Evolutionary conservation across 148 eudicot species (phyloP).

Genomic region (Amaranthus cruentus): DNA sequence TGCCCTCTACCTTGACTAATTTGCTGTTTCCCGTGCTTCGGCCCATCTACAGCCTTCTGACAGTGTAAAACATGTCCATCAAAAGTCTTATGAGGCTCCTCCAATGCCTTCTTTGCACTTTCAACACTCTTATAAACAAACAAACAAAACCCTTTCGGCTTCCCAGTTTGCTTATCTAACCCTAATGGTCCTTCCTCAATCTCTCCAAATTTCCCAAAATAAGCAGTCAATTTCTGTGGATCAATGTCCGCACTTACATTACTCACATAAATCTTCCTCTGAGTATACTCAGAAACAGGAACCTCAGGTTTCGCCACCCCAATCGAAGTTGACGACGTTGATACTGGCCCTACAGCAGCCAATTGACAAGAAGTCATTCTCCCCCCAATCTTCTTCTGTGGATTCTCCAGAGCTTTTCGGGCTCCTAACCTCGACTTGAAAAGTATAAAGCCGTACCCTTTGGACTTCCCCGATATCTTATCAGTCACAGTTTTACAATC

Average conservation of each 20-base stretch:
- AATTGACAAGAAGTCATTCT: constrained; percentile 79
- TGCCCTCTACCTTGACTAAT: constrained; percentile 34
- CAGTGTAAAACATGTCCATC: constrained; percentile 71
- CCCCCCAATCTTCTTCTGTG: constrained; percentile 80
- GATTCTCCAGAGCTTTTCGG: constrained; percentile 51
- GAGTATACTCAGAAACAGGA: constrained; percentile 67
- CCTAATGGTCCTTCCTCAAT: constrained; percentile 96
- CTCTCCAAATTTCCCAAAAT: constrained; percentile 72
- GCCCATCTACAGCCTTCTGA: constrained; percentile 83
- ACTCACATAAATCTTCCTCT: constrained; percentile 85
- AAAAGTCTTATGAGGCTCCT: constrained; percentile 81
- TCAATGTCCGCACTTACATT: constrained; percentile 85
- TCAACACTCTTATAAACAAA: constrained; percentile 71
- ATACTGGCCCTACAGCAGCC: constrained; percentile 80
- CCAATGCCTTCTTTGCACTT: constrained; percentile 68
- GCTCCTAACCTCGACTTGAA: constrained; percentile 70
- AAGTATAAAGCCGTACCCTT: constrained; percentile 81
- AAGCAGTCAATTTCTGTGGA: constrained; percentile 45
- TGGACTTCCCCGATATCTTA: constrained; percentile 68
- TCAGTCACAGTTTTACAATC: constrained; percentile 81
- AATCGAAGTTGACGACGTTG: constrained; percentile 21
- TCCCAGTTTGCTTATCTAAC: constrained; percentile 76
- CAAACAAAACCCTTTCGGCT: constrained; percentile 79
- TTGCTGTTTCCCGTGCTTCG: constrained; percentile 54
- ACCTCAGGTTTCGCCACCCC: constrained; percentile 17